Evolutionary conservation across 2,329 filamentous ascomycete genomes (phyloP), one percentile per base, ranked within the genome.

Genomic region (Apiospora marii): DNA sequence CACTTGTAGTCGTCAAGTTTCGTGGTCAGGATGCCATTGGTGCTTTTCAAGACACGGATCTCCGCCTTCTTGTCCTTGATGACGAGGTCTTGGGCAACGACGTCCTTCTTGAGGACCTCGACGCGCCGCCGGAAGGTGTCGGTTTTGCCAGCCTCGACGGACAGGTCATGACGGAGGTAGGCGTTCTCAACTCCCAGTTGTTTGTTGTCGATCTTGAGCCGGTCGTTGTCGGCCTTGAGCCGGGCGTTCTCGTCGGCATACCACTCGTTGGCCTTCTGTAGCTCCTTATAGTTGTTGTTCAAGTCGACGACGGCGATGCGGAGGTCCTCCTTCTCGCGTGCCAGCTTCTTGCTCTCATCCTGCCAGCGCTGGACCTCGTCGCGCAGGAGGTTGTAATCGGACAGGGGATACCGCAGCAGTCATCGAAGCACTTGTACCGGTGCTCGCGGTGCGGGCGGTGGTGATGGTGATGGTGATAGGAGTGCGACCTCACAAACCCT

Each of bases 321-420:
- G 34, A 80, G 72, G 2, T 74, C 61, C 34, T 75, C 70, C 51
- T 78, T 78, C 53, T 80, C 78, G 69, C 71, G 72, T 1, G 67
- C 53, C 12, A 78, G 74, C 27, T 27, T 24, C 19, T 74, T 74
- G 67, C 75, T 77, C 12, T 51, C 51, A 8, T 70, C 67, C 16
- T 67, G 53, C 16, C 74, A 41, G 37, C 46, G 67, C 16, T 74
- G 76, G 70, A 80, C 77, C 41, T 76, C 74, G 30, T 73, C 72
- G 22, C 72, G 27, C 13, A 79, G 49, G 44, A 41, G 72, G 49
- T 77, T 75, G 76, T 75, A 81, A 12, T 79, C 72, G n/a, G 77
- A 75, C 24, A 74, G 43, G 2, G 67, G 49, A 79, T 72, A 41
- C 77, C 74, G n/a, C 77, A 76, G 69, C 78, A 80, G 75, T 75